These are phyloP conservation scores for Russula lepida DNA, from an alignment of 768 basidiomycete genomes.

Conservation along the genomic window DNA sequence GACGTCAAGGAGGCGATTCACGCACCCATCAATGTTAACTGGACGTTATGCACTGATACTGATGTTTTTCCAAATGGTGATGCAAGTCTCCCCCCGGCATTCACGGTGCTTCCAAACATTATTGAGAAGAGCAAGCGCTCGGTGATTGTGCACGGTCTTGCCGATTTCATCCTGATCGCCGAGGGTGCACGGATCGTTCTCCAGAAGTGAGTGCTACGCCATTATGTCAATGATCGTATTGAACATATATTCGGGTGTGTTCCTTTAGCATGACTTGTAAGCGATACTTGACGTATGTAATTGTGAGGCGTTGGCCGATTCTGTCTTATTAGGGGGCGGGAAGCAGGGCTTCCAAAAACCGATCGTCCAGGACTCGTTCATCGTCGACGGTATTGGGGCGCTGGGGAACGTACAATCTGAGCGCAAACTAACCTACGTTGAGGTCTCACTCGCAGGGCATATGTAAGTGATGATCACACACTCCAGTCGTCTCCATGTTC, in stretches of 20 bases:
- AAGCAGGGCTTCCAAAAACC: constrained; percentile 67
- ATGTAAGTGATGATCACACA: background rate
- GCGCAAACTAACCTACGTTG: constrained; percentile 58
- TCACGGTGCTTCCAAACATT: constrained; percentile 46
- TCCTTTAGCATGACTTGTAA: constrained; percentile 15
- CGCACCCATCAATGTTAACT: background rate
- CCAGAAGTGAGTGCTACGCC: constrained; percentile 28
- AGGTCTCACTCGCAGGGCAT: constrained; percentile 25
- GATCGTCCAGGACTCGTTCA: constrained; percentile 49
- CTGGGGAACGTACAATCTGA: constrained; percentile 61
- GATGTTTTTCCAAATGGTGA: background rate
- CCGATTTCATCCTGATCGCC: constrained; percentile 65
- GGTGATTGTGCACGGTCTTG: constrained; percentile 65
- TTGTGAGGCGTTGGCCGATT: background rate
- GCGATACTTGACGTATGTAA: background rate
- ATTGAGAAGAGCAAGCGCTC: constrained; percentile 65
- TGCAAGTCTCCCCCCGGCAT: background rate
- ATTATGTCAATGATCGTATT: background rate
- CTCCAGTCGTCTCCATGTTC: background rate
- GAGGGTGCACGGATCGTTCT: constrained; percentile 43
- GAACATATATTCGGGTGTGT: background rate
- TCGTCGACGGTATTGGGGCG: constrained; percentile 55
- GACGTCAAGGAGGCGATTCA: background rate
- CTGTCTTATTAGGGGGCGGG: constrained; percentile 41
- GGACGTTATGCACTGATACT: background rate